phyloP scores from a whole-genome alignment of 148 eudicot species.

The Vaccinium myrtillus region DNA sequence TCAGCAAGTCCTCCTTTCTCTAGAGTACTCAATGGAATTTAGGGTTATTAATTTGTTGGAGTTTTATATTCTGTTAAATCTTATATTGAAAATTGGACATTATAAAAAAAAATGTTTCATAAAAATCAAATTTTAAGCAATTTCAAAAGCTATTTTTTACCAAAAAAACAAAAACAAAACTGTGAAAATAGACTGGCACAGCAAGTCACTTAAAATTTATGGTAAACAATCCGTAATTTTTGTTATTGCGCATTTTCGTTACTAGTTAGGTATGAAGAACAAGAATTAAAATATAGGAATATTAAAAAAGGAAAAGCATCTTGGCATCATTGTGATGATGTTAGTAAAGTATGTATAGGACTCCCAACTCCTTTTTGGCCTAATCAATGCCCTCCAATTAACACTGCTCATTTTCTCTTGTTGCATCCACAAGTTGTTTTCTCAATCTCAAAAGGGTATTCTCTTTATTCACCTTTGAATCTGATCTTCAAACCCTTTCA shows the following conservation, averaged over 20 bases:
- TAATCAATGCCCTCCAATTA: not conserved
- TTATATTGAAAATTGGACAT: too few relatives aligned
- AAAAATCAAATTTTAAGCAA: not conserved
- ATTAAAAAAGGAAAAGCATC: not conserved
- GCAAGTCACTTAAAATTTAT: not conserved
- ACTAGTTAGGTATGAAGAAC: not conserved
- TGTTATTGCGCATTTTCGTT: not conserved
- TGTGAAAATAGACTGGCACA: not conserved
- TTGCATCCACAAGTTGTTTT: not conserved
- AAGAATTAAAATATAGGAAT: not conserved
- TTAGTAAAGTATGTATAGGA: not conserved
- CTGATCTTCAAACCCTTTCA: not conserved
- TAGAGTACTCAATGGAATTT: not conserved
- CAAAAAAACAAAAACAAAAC: not conserved
- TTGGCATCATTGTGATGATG: slow-evolving; percentile 5
- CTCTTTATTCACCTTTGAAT: slow-evolving; percentile 4
- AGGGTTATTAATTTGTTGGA: not conserved
- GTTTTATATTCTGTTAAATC: not conserved
- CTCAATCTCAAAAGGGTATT: not conserved
- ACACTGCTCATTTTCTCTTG: not conserved
- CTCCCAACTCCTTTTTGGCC: not conserved
- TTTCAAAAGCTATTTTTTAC: not conserved
- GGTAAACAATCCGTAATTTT: not conserved
- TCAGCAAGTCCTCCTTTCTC: not conserved
- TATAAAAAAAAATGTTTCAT: not conserved